phyloP scores from a whole-genome alignment of 352 stramenopile genomes.

The Phytophthora cactorum region DNA sequence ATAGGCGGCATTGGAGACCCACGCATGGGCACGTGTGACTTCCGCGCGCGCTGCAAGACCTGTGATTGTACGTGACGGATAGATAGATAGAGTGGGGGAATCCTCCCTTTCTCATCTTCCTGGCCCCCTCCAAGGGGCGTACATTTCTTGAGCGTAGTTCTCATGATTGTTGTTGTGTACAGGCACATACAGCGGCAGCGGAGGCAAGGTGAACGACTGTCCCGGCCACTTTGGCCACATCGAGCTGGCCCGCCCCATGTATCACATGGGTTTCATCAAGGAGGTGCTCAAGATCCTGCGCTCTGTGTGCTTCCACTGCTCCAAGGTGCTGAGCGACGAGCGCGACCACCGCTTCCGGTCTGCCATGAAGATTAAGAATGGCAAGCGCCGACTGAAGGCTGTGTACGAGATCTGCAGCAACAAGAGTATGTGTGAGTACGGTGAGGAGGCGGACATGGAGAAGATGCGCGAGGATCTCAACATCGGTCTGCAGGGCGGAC shows the following conservation, averaged over 20 bases:
- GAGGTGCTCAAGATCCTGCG: constrained; percentile 93
- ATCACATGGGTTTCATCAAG: constrained; percentile 98
- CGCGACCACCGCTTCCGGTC: constrained; percentile 80
- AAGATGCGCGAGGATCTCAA: constrained; percentile 90
- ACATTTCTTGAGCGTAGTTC: constrained; percentile 9
- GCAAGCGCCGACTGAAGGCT: constrained; percentile 92
- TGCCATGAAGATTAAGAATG: constrained; percentile 90
- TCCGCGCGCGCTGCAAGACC: constrained; percentile 89
- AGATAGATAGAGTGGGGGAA: background rate
- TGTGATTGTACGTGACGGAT: constrained; percentile 83
- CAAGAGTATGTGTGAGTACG: constrained; percentile 90
- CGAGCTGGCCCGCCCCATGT: constrained; percentile 96
- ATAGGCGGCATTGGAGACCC: constrained; percentile 99
- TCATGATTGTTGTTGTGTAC: constrained; percentile 12
- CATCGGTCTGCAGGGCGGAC: constrained; percentile 81
- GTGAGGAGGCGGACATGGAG: constrained; percentile 87
- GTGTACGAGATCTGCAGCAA: constrained; percentile 95
- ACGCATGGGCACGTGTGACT: constrained; percentile 95
- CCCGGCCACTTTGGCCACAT: constrained; percentile 99
- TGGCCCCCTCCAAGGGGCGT: background rate
- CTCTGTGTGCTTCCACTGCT: constrained; percentile 98
- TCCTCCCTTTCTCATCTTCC: background rate
- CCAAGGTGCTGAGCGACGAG: constrained; percentile 94
- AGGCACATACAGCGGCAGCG: constrained; percentile 90
- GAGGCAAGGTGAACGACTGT: constrained; percentile 96